Base-by-base conservation (phyloP, 371 early-diverging fungal species). In the Fennellomyces sp. region DNA sequence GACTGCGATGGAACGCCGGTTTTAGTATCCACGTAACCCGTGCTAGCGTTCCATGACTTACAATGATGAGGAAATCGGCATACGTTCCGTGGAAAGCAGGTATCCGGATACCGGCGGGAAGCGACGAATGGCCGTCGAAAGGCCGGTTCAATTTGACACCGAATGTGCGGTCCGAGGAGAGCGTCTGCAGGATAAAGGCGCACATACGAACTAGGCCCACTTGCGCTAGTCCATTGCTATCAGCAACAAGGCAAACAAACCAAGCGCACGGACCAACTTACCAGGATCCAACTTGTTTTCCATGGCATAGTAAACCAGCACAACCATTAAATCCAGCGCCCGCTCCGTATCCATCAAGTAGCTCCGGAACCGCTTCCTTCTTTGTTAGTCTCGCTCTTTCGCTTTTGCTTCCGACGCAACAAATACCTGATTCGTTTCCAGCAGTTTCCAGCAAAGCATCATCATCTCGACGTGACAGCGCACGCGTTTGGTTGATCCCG, bases 391-490 rank as follows among this genome's bases (percentile, higher is more conserved):
- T 21, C 0, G 1, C 36, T 19, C 5, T 11, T 6, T 10, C 10
- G 41, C n/a, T 7, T 27, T 12, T 27, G n/a, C 17, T 27, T 11
- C 0, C 21, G 3, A 47, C 4, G 26, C 2, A 39, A 42, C 11
- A 54, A 60, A 56, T 74, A 89, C 91, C 74, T 85, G 78, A 64
- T 94, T 96, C 54, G 76, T 71, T 53, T 94, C 92, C 45, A 93
- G 56, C 10, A 92, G 66, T 65, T 86, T 82, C 96, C 96, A 96
- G 51, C 92, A 88, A 19, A 94, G 70, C 87, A 93, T 91, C 64
- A 93, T 70, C 5, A 89, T 86, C 65, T 94, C 94, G 12, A 84
- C 72, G 39, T 83, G 78, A n/a, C 89, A 79, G 12, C 74, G 77
- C 4, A 89, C 83, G 29, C 82, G 84, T 56, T 92, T 91, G 17